phyloP scores from a whole-genome alignment of 805 yeast species.

The Metschnikowia chrysomelidarum region DNA sequence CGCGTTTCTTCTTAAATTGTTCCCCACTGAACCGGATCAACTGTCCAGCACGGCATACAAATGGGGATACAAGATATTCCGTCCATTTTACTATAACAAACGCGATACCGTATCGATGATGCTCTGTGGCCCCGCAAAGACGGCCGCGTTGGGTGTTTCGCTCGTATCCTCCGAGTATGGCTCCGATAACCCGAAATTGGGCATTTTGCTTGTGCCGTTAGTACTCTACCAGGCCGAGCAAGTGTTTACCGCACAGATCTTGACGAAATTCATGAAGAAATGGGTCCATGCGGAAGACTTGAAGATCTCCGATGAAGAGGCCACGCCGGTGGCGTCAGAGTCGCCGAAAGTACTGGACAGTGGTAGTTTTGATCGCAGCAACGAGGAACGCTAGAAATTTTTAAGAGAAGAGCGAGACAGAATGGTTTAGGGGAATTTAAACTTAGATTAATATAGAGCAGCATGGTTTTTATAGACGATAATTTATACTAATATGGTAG shows the following conservation, averaged over 20 bases:
- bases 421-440: no score
- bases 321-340: constrained; percentile 8
- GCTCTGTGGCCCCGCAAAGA: constrained; percentile 91
- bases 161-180: constrained; percentile 81
- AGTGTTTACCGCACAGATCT: constrained; percentile 74
- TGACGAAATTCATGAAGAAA: constrained; percentile 61
- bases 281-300: constrained; percentile 56
- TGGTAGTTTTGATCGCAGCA: no score
- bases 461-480: no score
- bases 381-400: no score
- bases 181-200: constrained; percentile 54
- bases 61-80: constrained; percentile 41
- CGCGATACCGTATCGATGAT: constrained; percentile 74
- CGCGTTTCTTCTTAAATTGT: constrained; percentile 42
- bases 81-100: constrained; percentile 70
- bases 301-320: constrained; percentile 16
- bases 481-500: no score
- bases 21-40: constrained; percentile 48
- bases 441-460: no score
- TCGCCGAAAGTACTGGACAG: constrained; percentile 6
- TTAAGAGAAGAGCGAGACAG: no score
- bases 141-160: constrained; percentile 90
- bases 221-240: constrained; percentile 88
- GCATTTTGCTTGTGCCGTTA: constrained; percentile 73
- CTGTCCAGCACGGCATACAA: constrained; percentile 45